Conservation (phyloP, 176 grass and related monocot species). For the Cocos nucifera region DNA sequence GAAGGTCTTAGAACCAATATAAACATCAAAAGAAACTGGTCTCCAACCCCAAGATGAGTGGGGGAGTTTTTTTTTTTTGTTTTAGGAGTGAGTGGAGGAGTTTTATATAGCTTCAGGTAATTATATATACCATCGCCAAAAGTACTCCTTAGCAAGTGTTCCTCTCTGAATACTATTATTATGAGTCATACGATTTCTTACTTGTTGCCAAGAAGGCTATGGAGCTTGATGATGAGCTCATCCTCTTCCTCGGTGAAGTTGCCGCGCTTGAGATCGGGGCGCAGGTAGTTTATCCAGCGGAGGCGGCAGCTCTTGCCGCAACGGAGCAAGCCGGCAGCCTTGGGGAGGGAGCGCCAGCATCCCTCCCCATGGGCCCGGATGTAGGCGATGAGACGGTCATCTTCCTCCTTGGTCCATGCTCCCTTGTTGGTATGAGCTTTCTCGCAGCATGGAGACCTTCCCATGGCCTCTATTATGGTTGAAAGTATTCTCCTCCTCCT, state of each 20-base stretch:
- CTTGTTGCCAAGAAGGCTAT: constrained; percentile 15
- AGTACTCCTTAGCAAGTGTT: no score
- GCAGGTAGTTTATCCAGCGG: constrained; percentile 20
- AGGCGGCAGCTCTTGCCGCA: constrained; percentile 23
- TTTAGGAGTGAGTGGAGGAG: no score
- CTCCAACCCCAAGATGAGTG: no score
- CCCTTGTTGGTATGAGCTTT: constrained; percentile 17
- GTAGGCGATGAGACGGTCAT: constrained; percentile 9
- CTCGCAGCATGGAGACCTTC: constrained; percentile 20
- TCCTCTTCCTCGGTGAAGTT: constrained; percentile 14
- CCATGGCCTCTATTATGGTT: neutral
- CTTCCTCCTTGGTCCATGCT: constrained; percentile 22
- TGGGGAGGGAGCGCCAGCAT: constrained; percentile 12
- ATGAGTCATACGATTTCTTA: neutral
- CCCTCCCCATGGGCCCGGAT: constrained; percentile 11
- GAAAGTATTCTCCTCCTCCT: no score
- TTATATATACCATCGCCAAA: no score
- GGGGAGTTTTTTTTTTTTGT: no score
- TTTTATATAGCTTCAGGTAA: no score
- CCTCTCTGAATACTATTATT: no score
- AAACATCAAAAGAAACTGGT: no score
- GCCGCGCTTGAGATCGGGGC: constrained; percentile 10
- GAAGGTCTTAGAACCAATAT: no score
- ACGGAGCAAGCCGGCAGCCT: constrained; percentile 9
- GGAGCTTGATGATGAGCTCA: constrained; percentile 19